Base-by-base conservation (phyloP, 1,284 basidiomycete species). In the Tilletiaria anomala region DNA sequence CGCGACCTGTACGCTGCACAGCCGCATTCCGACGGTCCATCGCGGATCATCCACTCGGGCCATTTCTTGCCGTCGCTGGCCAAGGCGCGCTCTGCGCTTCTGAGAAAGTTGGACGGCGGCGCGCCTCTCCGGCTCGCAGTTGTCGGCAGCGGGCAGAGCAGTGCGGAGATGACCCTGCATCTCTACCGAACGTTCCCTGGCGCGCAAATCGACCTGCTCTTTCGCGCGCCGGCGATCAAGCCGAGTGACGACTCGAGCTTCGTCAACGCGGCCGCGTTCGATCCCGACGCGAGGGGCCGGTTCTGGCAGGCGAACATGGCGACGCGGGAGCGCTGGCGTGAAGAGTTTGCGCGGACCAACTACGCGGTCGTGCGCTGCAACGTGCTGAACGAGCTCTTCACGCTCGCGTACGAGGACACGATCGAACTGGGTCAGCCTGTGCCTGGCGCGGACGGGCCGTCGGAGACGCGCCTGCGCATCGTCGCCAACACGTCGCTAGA, bases 201-300 rank as follows among this genome's bases (percentile, higher is more conserved):
- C 21, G 61, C 63, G 10, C 47, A 56, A 3, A 46, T 66, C 32
- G 51, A 52, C 18, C 53, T 65, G 51, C 49, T 66, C 38, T 57
- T 64, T 49, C 57, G 63, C 11, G 56, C 61, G 1, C 54, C 57
- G 0, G 60, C 61, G 0, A 44, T 66, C 10, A 59, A 59, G 11
- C 63, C 63, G 1, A 59, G 56, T 5, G 63, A 66, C 47, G 61
- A 65, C 38, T 61, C 59, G 18, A 50, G 57, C 5, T 65, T 66
- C 32, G 48, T 66, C 45, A 66, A 66, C 43, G 51, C 55, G 20
- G 57, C 51, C 19, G 63, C 63, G 2, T 66, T 66, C 43, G 63
- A 66, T 24, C 63, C 63, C 0, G 51, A 55, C 18, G 46, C 58
- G n/a, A 61, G 60, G 20, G 53, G 59, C 39, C 50, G 53, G 36